Evolutionary conservation across 768 basidiomycete genomes (phyloP).

Genomic region (Favolaschia claudopus): DNA sequence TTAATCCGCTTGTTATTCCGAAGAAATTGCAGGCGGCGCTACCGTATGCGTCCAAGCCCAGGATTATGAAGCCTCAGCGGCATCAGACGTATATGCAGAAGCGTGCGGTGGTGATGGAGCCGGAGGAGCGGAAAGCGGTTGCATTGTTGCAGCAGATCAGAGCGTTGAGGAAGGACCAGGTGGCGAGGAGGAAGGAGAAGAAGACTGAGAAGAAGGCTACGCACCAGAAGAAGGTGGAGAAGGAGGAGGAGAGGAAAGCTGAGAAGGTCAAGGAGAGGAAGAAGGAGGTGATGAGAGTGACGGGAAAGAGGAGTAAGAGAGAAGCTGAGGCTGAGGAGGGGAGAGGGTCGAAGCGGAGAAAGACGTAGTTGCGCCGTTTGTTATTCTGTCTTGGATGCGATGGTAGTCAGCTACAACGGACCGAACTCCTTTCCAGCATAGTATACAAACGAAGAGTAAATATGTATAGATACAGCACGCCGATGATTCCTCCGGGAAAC

Average conservation of each 20-base stretch:
- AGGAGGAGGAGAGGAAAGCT: constrained; percentile 64
- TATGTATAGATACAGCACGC: too few relatives aligned
- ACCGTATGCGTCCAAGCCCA: constrained; percentile 94
- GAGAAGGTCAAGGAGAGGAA: constrained; percentile 81
- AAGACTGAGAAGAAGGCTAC: constrained; percentile 79
- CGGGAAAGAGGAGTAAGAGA: constrained; percentile 77
- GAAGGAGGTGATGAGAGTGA: constrained; percentile 76
- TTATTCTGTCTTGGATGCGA: too few relatives aligned
- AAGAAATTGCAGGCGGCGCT: constrained; percentile 90
- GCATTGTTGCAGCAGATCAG: constrained; percentile 93
- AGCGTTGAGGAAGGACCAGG: constrained; percentile 89
- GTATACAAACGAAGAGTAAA: too few relatives aligned
- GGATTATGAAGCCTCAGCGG: constrained; percentile 76
- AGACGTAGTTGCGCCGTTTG: constrained; percentile 38
- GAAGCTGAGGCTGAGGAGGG: constrained; percentile 69
- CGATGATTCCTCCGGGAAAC: too few relatives aligned
- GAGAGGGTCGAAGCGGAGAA: constrained; percentile 59
- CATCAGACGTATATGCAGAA: constrained; percentile 90
- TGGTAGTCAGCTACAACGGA: too few relatives aligned
- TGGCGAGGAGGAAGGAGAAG: constrained; percentile 80
- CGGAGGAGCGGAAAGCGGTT: constrained; percentile 93
- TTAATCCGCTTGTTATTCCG: constrained; percentile 90
- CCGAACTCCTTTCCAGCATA: too few relatives aligned
- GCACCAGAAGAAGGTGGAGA: constrained; percentile 76
- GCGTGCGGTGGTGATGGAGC: constrained; percentile 94